phyloP scores from a whole-genome alignment of 768 basidiomycete genomes.

The Amanita inopinata region DNA sequence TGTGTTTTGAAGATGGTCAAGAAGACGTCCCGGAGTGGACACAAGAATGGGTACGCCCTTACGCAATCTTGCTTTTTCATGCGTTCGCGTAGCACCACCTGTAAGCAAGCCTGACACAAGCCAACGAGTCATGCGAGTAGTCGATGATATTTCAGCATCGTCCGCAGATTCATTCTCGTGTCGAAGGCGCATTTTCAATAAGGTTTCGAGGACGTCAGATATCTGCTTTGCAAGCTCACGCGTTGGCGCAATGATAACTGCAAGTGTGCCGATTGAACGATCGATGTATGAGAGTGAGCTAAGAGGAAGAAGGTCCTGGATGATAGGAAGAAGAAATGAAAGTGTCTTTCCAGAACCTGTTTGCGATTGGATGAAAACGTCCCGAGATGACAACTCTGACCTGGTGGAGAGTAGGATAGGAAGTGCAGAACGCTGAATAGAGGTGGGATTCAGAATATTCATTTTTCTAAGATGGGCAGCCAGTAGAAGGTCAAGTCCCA shows the following conservation, averaged over 20 bases:
- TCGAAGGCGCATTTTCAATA: slow-evolving; percentile 70
- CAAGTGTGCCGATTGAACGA: slow-evolving; percentile 88
- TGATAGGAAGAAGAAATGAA: slow-evolving; percentile 86
- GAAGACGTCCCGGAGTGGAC: slow-evolving; percentile 86
- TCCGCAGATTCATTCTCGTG: slow-evolving; percentile 44
- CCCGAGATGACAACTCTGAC: slow-evolving; percentile 36
- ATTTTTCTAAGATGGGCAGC: slow-evolving; percentile 72
- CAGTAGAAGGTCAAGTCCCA: slow-evolving; percentile 79
- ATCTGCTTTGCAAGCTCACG: slow-evolving; percentile 96
- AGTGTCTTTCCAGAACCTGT: slow-evolving; percentile 97
- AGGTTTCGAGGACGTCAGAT: slow-evolving; percentile 80
- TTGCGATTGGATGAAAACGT: slow-evolving; percentile 92
- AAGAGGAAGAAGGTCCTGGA: slow-evolving; percentile 88
- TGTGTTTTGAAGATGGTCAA: slow-evolving; percentile 96
- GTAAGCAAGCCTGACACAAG: slow-evolving; percentile 88
- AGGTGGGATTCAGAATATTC: slow-evolving; percentile 77
- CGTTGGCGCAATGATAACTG: slow-evolving; percentile 90
- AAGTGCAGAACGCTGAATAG: slow-evolving; percentile 80
- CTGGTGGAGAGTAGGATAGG: slow-evolving; percentile 32
- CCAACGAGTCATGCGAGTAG: slow-evolving; percentile 65
- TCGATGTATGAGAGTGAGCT: slow-evolving; percentile 89
- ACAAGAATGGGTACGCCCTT: slow-evolving; percentile 96
- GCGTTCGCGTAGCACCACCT: slow-evolving; percentile 87
- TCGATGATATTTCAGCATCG: slow-evolving; percentile 29
- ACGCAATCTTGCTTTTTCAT: slow-evolving; percentile 91